These are phyloP conservation scores for Noccaea bulbosa DNA, from an alignment of 345 rosid genomes.

Conservation along the genomic window DNA sequence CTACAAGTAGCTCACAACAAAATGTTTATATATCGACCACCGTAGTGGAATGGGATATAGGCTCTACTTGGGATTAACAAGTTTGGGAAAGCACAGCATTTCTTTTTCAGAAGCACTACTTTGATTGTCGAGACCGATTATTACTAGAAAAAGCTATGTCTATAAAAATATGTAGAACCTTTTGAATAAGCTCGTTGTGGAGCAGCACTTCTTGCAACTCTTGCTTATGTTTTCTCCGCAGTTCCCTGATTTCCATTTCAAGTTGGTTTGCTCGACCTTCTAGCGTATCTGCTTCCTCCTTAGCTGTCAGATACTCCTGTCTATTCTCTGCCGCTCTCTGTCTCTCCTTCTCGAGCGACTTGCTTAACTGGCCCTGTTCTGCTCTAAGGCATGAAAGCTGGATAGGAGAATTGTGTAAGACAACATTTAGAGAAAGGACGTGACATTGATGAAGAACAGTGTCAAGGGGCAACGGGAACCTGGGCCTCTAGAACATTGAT, in stretches of 20 bases:
- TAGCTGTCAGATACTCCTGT: constrained; percentile 94
- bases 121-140: background rate
- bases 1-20: constrained; percentile 14
- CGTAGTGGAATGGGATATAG: constrained; percentile 1
- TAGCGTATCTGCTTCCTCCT: constrained; percentile 96
- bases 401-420: constrained; percentile 45
- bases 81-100: constrained; percentile 24
- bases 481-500: constrained; percentile 98
- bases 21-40: background rate
- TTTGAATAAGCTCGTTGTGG: constrained; percentile 80
- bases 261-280: constrained; percentile 91
- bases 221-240: constrained; percentile 83
- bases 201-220: constrained; percentile 81
- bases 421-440: constrained; percentile 23
- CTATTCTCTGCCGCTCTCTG: constrained; percentile 97
- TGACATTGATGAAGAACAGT: constrained; percentile 21
- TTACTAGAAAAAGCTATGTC: background rate
- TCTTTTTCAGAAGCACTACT: constrained; percentile 9
- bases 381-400: constrained; percentile 98
- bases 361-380: constrained; percentile 88
- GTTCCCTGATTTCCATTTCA: constrained; percentile 79
- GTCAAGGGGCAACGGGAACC: constrained; percentile 51
- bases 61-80: constrained; percentile 19
- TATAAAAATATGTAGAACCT: constrained; percentile 53
- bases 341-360: constrained; percentile 97